These are phyloP conservation scores for Populus hybrid DNA, from an alignment of 441 rosid genomes.

Conservation along the genomic window DNA sequence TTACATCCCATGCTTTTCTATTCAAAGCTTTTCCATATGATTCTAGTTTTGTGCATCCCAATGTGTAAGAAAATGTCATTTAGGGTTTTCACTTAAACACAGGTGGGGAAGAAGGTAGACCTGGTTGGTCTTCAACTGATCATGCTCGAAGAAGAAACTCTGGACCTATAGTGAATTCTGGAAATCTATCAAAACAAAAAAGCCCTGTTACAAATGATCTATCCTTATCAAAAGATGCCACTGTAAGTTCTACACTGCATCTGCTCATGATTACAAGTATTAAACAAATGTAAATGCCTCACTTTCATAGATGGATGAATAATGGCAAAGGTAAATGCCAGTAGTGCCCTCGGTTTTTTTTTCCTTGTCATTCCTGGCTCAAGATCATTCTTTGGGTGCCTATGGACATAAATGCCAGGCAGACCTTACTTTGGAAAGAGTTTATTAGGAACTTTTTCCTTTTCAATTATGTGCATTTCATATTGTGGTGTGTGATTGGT, in stretches of 20 bases:
- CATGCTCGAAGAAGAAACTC: conserved; percentile 62
- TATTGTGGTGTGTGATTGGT: neutral
- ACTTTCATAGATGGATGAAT: neutral
- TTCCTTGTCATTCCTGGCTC: neutral
- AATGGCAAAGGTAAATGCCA: neutral
- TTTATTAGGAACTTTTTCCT: neutral
- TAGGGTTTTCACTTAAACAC: conserved; percentile 9
- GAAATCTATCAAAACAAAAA: conserved; percentile 63
- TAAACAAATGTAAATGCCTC: neutral
- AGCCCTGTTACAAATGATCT: conserved; percentile 58
- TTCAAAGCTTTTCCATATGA: neutral
- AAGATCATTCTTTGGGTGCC: neutral
- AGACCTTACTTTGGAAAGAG: neutral
- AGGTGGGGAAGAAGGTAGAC: conserved; percentile 74
- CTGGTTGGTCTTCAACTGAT: conserved; percentile 64
- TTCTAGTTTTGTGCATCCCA: neutral
- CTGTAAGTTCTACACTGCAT: conserved; percentile 34
- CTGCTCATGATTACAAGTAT: neutral
- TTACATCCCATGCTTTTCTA: neutral
- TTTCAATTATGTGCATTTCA: neutral
- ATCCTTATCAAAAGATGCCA: conserved; percentile 55
- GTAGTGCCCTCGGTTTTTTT: neutral
- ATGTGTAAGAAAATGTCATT: neutral
- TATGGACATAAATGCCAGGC: neutral
- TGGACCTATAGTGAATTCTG: conserved; percentile 56